Evolutionary conservation across 1,284 basidiomycete species (phyloP), one percentile per base, ranked within the genome.

Genomic region (Trametes polyzona): DNA sequence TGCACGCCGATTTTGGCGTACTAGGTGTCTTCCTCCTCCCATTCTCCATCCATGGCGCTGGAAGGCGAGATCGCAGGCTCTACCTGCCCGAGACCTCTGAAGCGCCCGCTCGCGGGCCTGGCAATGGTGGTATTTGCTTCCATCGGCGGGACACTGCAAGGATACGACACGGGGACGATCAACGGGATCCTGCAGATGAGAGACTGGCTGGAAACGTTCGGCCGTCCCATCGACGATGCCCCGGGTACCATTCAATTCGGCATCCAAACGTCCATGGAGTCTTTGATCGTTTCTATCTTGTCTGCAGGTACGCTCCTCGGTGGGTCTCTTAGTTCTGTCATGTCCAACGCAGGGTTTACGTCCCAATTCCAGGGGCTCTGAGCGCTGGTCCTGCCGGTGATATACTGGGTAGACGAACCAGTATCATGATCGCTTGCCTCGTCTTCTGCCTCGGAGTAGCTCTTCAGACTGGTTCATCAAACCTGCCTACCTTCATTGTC

Each of bases 71-170:
- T 40, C 1, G 12, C 10, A 27, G 24, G 1, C 11, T 8, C 12
- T n/a, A 14, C 40, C 8, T 4, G 5, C 3, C 16, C 4, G 24
- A 8, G 6, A 12, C 12, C 16, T 29, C 24, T 29, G 14, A 71
- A 80, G 75, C 81, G 71, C 71, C 78, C 78, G 65, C 65, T 77
- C 44, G 74, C 81, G 24, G 83, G 83, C 49, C 79, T 85, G 57
- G 69, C 78, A 57, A 83, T 86, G 67, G 77, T 78, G 59, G 74
- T 77, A 44, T 93, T 94, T 67, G 91, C 92, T 41, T 87, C 90
- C 47, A 92, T 94, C 70, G 93, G 87, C 70, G 91, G 91, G 77
- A 90, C 95, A 73, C 86, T 95, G 65, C 94, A 68, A 58, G 79
- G 82, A 57, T 90, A 90, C 67, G 89, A 92, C 70, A 89, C 89